Conservation (phyloP, 2,329 filamentous ascomycete genomes). For the Aspergillus caelatus region DNA sequence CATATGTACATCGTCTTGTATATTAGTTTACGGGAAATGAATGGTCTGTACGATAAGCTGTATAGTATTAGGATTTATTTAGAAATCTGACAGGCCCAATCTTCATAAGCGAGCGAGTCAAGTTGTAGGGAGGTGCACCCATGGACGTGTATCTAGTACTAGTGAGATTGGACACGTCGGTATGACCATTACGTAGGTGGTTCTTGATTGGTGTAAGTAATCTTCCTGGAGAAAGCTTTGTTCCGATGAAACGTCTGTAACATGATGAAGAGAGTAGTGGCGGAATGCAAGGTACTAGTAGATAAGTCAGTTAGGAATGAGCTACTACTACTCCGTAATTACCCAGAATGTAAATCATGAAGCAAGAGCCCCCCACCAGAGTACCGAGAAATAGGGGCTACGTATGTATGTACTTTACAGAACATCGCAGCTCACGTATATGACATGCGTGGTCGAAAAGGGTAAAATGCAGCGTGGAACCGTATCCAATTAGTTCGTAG, state of each 20-base stretch:
- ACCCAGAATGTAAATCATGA: background rate
- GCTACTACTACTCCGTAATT: background rate
- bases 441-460: conserved; percentile 7
- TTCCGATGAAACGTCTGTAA: background rate
- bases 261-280: background rate
- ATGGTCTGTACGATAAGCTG: background rate
- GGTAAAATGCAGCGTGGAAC: conserved; percentile 9
- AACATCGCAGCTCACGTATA: background rate
- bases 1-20: conserved; percentile 2
- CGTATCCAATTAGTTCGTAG: conserved; percentile 7
- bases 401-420: background rate
- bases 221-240: background rate
- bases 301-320: background rate
- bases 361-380: background rate
- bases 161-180: conserved; percentile 4
- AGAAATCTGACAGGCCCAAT: conserved; percentile 1
- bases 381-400: background rate
- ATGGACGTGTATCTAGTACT: background rate
- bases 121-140: background rate
- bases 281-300: background rate
- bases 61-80: background rate
- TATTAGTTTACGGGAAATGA: conserved; percentile 1
- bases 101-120: background rate
- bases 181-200: background rate
- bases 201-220: conserved; percentile 1